Percentiles rank a stretch among this genome's conserved stretches.
Evolutionary conservation across 2,329 filamentous ascomycete species (phyloP).

Genomic region (Aciculosporium take): DNA sequence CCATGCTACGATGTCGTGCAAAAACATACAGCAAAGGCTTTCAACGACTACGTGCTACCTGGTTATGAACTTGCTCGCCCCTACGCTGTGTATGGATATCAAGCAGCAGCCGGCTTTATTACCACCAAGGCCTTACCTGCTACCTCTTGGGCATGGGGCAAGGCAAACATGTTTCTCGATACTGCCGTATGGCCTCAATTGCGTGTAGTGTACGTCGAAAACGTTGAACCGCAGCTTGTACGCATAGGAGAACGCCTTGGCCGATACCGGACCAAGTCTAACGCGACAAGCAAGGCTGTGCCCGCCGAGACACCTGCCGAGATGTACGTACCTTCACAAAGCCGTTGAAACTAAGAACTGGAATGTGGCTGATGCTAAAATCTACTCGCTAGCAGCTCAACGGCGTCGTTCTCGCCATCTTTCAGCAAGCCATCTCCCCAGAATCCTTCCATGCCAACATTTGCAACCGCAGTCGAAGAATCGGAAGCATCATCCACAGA

Average conservation of each 20-base stretch:
- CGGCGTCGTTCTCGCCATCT: slow-evolving; percentile 17
- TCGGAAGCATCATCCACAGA: slow-evolving; percentile 12
- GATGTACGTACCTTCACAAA: neutral
- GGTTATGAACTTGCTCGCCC: slow-evolving; percentile 61
- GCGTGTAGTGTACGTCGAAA: slow-evolving; percentile 69
- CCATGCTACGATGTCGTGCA: slow-evolving; percentile 62
- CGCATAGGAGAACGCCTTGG: slow-evolving; percentile 85
- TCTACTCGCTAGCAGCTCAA: neutral
- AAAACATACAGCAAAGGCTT: slow-evolving; percentile 50
- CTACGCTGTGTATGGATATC: slow-evolving; percentile 56
- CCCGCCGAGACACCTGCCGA: neutral
- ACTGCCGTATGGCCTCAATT: slow-evolving; percentile 70
- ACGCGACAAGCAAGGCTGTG: slow-evolving; percentile 11
- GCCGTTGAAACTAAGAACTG: neutral
- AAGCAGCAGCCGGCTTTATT: slow-evolving; percentile 50
- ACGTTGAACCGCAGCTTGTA: slow-evolving; percentile 87
- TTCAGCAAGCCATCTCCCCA: slow-evolving; percentile 22
- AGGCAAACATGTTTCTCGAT: slow-evolving; percentile 56
- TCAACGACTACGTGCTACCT: slow-evolving; percentile 60
- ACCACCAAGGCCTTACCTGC: slow-evolving; percentile 59
- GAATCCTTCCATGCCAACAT: slow-evolving; percentile 16
- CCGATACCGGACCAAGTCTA: slow-evolving; percentile 41
- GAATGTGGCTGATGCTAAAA: neutral
- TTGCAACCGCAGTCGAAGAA: slow-evolving; percentile 15
- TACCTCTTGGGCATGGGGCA: slow-evolving; percentile 54